These are phyloP conservation scores for Cladosporium sp. DNA, from an alignment of 2,329 filamentous ascomycete species.

Conservation along the genomic window DNA sequence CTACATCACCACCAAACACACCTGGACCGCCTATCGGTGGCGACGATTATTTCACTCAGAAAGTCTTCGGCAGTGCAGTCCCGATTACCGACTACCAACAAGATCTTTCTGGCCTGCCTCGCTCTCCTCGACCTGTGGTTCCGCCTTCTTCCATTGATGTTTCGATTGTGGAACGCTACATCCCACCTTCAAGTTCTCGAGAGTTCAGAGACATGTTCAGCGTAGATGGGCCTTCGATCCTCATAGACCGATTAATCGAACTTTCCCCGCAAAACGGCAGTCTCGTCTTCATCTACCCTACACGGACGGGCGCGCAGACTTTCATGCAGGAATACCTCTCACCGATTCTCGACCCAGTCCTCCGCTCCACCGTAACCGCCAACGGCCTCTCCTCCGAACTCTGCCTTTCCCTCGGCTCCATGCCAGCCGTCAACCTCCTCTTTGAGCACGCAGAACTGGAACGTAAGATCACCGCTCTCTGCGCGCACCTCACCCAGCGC, in stretches of 20 bases:
- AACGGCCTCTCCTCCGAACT: slow-evolving; percentile 57
- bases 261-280: slow-evolving; percentile 54
- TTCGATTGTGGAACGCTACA: slow-evolving; percentile 60
- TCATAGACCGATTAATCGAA: slow-evolving; percentile 59
- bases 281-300: slow-evolving; percentile 62
- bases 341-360: slow-evolving; percentile 57
- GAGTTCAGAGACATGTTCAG: slow-evolving; percentile 59
- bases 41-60: slow-evolving; percentile 59
- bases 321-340: slow-evolving; percentile 59
- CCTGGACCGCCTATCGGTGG: slow-evolving; percentile 48
- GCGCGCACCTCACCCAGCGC: slow-evolving; percentile 23
- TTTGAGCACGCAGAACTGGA: slow-evolving; percentile 47
- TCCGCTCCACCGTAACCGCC: slow-evolving; percentile 56
- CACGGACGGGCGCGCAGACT: slow-evolving; percentile 51
- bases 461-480: slow-evolving; percentile 22
- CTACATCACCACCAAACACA: slow-evolving; percentile 59
- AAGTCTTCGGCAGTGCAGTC: slow-evolving; percentile 59
- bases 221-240: slow-evolving; percentile 50
- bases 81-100: slow-evolving; percentile 56
- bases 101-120: slow-evolving; percentile 46
- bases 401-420: slow-evolving; percentile 49
- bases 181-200: slow-evolving; percentile 56
- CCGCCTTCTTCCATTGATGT: slow-evolving; percentile 58
- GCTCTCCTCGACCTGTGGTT: slow-evolving; percentile 55
- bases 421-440: slow-evolving; percentile 51